Base-by-base conservation (phyloP, 208 protist genomes). In the Acanthamoeba sp. region DNA sequence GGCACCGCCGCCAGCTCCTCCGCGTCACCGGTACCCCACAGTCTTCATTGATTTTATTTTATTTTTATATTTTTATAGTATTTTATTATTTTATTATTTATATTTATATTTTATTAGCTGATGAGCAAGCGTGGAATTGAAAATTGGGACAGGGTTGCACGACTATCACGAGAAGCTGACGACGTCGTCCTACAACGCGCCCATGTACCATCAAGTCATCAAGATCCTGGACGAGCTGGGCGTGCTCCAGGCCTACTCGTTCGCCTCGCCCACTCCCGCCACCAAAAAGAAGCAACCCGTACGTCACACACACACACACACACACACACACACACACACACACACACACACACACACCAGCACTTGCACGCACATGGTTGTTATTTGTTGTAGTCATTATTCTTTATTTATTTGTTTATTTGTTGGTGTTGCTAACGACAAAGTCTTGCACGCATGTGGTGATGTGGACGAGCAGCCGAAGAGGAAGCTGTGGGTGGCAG, bases 131-230 rank as follows among this genome's bases (percentile, higher is more conserved):
- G n/a, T n/a, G n/a, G n/a, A n/a, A n/a, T n/a, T n/a, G n/a, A n/a
- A n/a, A n/a, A 22, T 69, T 20, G 62, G 9, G n/a, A 12, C 24
- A 84, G 73, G 73, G 42, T 12, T 84, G 12, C 40, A 85, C 29
- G 76, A 55, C 76, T 85, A 59, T 59, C 76, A 85, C 45, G 40
- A 55, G n/a, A 85, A 85, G 76, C 16, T 32, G 76, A 32, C 40
- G 38, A 16, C 48, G 42, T 29, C 38, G 20, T 82, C 76, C 27
- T 32, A 29, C 38, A 85, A 36, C 42, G 76, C 40, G 76, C 76
- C 76, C 6, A 59, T 59, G 42, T 85, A 85, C 45, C 42, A 85
- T 10, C 76, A 85, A 24, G 45, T 85, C 10, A 38, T 59, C 69
- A n/a, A 40, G 20, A 40, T 45, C 20, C 20, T 78, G 16, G 20